These are phyloP conservation scores for Bretschneidera sinensis DNA, from an alignment of 345 rosid genomes.

Conservation along the genomic window DNA sequence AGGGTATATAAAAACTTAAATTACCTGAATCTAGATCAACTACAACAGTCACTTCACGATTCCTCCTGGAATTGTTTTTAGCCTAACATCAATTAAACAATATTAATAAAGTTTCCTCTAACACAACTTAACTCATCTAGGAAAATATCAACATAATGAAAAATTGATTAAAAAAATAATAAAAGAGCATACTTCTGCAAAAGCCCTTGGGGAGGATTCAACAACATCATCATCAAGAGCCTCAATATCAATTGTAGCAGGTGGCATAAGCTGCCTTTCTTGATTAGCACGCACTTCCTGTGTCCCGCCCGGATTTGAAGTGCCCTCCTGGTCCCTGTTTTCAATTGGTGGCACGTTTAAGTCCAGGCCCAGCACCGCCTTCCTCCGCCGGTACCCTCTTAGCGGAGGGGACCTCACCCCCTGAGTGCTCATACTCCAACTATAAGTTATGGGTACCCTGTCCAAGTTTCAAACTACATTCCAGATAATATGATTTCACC, in stretches of 20 bases:
- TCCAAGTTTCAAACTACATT: neutral
- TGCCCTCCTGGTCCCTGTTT: conserved; percentile 53
- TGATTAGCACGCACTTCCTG: conserved; percentile 21
- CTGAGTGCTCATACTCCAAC: conserved; percentile 41
- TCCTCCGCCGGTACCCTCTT: conserved; percentile 55
- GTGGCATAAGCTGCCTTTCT: conserved; percentile 25
- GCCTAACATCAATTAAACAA: conserved; percentile 47
- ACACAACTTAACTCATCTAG: conserved; percentile 4
- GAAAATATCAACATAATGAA: conserved; percentile 5
- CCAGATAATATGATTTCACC: too few relatives aligned
- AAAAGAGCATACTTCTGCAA: conserved; percentile 50
- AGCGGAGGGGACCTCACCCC: conserved; percentile 30
- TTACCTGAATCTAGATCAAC: conserved; percentile 80
- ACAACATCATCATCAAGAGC: conserved; percentile 78
- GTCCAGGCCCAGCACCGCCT: conserved; percentile 36
- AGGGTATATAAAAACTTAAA: neutral
- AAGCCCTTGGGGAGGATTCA: conserved; percentile 68
- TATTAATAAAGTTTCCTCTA: conserved; percentile 3
- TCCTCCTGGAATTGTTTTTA: conserved; percentile 57
- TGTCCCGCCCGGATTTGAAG: conserved; percentile 35
- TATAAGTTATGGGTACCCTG: neutral
- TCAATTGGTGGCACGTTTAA: conserved; percentile 51
- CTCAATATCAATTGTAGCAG: conserved; percentile 59
- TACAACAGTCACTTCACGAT: conserved; percentile 29
- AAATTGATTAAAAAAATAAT: neutral